These are phyloP conservation scores for Pyricularia grisea DNA, from an alignment of 2,329 filamentous ascomycete genomes.

Conservation along the genomic window DNA sequence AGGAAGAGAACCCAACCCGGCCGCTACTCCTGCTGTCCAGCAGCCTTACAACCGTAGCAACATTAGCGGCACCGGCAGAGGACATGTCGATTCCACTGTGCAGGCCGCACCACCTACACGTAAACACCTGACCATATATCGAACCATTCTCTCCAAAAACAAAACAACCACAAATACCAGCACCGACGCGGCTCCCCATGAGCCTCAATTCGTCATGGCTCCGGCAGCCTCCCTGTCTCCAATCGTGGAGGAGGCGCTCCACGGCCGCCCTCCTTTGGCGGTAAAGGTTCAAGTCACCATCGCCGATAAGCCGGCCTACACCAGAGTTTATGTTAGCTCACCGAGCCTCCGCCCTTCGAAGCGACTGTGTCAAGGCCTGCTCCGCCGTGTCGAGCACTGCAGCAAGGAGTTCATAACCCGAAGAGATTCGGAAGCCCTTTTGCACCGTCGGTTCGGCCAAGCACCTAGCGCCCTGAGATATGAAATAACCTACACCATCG, in stretches of 20 bases:
- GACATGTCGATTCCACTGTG: neutral
- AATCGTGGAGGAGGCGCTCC: conserved; percentile 1
- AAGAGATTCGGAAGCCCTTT: conserved; percentile 36
- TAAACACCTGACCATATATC: neutral
- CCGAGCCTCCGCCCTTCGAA: conserved; percentile 31
- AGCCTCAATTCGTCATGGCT: conserved; percentile 3
- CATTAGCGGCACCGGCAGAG: neutral
- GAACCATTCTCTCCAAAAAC: neutral
- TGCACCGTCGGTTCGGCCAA: conserved; percentile 17
- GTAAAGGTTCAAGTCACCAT: conserved; percentile 11
- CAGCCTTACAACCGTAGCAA: neutral
- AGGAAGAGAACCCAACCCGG: neutral
- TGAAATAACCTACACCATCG: conserved; percentile 36
- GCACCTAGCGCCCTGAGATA: conserved; percentile 34
- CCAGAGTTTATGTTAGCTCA: conserved; percentile 36
- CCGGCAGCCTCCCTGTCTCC: conserved; percentile 3
- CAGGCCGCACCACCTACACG: neutral
- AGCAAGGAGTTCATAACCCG: conserved; percentile 43
- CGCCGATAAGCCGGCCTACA: conserved; percentile 18
- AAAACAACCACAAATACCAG: neutral
- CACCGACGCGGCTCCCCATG: neutral
- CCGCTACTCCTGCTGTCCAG: neutral
- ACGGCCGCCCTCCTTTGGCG: neutral
- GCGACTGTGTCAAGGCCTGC: conserved; percentile 36
- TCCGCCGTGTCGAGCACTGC: conserved; percentile 41